A percentile compares a stretch with the other conserved stretches of the same genome.
Evolutionary conservation across 768 basidiomycete species (phyloP).

Genomic region (Pleurotus eryngii): DNA sequence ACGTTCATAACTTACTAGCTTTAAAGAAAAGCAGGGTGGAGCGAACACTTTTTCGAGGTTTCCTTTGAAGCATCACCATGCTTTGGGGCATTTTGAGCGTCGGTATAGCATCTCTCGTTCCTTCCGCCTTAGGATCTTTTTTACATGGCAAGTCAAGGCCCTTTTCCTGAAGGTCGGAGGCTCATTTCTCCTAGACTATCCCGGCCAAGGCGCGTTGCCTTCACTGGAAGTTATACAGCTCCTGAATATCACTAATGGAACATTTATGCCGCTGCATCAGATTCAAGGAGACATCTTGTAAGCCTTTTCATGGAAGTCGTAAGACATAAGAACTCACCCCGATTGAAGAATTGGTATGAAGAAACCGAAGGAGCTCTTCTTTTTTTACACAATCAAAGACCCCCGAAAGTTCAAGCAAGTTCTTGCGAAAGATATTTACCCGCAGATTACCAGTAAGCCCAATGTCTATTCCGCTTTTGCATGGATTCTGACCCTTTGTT

Average conservation of each 20-base stretch:
- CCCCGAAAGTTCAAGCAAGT: slow-evolving; percentile 14
- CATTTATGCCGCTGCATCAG: slow-evolving; percentile 12
- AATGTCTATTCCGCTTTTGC: not conserved
- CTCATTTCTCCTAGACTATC: not conserved
- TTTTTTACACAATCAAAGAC: slow-evolving; percentile 18
- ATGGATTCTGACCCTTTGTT: not conserved
- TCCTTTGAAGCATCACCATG: not conserved
- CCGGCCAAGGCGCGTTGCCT: not conserved
- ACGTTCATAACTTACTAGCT: no score
- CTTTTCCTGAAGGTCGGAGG: no score
- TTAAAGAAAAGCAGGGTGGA: no score
- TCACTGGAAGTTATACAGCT: slow-evolving; percentile 4
- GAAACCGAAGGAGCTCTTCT: slow-evolving; percentile 19
- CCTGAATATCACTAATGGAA: slow-evolving; percentile 9
- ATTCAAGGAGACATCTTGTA: slow-evolving; percentile 21
- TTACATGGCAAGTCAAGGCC: not conserved
- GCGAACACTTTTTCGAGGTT: no score
- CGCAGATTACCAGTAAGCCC: slow-evolving; percentile 1
- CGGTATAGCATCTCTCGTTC: not conserved
- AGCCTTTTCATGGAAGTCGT: not conserved
- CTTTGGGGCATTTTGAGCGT: not conserved
- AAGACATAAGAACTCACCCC: not conserved
- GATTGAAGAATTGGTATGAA: slow-evolving; percentile 17
- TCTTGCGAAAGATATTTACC: slow-evolving; percentile 3
- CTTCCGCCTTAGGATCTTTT: slow-evolving; percentile 1